These are phyloP conservation scores for Podospora fimiseda DNA, from an alignment of 495 filamentous ascomycete species.

Conservation along the genomic window DNA sequence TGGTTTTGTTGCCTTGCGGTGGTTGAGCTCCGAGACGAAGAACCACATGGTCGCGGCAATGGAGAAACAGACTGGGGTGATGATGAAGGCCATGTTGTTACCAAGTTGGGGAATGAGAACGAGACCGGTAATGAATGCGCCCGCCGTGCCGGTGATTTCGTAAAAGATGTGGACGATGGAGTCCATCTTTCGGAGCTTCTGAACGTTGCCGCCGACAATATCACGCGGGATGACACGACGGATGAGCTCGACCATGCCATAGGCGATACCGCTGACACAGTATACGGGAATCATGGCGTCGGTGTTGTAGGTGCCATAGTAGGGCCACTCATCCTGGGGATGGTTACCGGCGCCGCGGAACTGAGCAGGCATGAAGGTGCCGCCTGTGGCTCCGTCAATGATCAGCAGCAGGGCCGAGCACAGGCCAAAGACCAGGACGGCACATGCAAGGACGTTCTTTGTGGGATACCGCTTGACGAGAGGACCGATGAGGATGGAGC, in stretches of 20 bases:
- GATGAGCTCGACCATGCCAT: slow-evolving; percentile 45
- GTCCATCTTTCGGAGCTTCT: slow-evolving; percentile 39
- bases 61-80: slow-evolving; percentile 37
- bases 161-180: slow-evolving; percentile 43
- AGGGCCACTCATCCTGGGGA: slow-evolving; percentile 29
- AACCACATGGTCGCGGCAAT: slow-evolving; percentile 31
- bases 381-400: slow-evolving; percentile 37
- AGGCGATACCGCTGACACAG: slow-evolving; percentile 27
- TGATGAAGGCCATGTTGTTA: slow-evolving; percentile 41
- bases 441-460: slow-evolving; percentile 29
- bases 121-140: slow-evolving; percentile 39
- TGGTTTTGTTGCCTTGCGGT: slow-evolving; percentile 18
- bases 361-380: slow-evolving; percentile 25
- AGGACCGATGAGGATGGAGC: slow-evolving; percentile 41
- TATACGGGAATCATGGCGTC: slow-evolving; percentile 41
- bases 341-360: slow-evolving; percentile 17
- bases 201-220: slow-evolving; percentile 40
- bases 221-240: slow-evolving; percentile 40
- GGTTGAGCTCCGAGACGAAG: slow-evolving; percentile 30
- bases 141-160: slow-evolving; percentile 36
- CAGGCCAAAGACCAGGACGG: slow-evolving; percentile 35
- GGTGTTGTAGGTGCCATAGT: slow-evolving; percentile 38
- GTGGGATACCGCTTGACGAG: slow-evolving; percentile 36
- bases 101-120: slow-evolving; percentile 36
- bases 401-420: slow-evolving; percentile 33